These are phyloP conservation scores for Pseudocercospora crystallina DNA, from an alignment of 2,329 filamentous ascomycete genomes.

Conservation along the genomic window DNA sequence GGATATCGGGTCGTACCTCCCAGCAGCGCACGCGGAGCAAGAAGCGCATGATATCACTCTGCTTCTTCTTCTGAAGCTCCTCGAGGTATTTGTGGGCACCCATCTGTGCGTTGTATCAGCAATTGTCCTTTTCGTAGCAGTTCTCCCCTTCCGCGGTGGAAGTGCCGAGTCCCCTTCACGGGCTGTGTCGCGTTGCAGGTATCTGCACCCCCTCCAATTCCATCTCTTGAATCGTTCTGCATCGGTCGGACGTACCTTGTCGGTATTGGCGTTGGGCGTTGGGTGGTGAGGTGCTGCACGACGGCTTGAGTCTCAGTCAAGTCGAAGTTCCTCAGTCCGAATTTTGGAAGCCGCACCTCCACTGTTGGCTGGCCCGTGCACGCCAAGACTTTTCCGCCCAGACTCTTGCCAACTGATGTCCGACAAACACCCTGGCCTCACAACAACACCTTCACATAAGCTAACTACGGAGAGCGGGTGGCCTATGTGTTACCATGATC, in stretches of 20 bases:
- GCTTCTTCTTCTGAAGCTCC: conserved; percentile 99
- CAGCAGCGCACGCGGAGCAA: conserved; percentile 99
- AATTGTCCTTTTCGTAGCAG: conserved; percentile 2
- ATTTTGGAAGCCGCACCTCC: no score
- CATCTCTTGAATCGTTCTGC: conserved; percentile 1
- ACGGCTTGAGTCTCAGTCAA: no score
- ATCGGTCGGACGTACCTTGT: conserved; percentile 28
- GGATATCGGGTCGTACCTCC: conserved; percentile 67
- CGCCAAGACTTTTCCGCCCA: no score
- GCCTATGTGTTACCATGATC: no score
- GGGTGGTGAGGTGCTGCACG: conserved; percentile 1
- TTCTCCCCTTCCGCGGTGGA: conserved; percentile 5
- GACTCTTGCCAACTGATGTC: no score
- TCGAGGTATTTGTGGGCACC: conserved; percentile 99
- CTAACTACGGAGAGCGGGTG: no score
- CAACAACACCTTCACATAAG: no score
- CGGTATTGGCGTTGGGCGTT: conserved; percentile 23
- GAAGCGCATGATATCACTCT: conserved; percentile 99
- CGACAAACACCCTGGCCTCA: no score
- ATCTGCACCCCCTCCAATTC: conserved; percentile 7
- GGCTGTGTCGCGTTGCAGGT: conserved; percentile 1
- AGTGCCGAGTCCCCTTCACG: background rate
- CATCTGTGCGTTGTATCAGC: conserved; percentile 61
- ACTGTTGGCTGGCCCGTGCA: no score
- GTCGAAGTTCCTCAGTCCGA: no score